A percentile compares a stretch with the other conserved stretches of the same genome.
Evolutionary conservation across 2,329 filamentous ascomycete genomes (phyloP).

Genomic region (Epichloe elymi): DNA sequence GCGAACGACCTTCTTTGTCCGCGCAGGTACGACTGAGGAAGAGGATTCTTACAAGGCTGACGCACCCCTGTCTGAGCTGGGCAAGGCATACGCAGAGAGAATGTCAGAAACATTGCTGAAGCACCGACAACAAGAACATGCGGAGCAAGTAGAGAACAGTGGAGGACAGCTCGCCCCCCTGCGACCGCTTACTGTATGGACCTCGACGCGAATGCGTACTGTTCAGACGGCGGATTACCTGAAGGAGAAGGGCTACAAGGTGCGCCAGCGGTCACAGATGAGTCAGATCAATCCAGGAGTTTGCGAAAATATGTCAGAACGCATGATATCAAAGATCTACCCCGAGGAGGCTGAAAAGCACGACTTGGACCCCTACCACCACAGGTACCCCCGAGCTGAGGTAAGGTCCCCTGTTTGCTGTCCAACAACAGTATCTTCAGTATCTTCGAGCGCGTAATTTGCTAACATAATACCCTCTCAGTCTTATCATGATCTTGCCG

Average conservation of each 20-base stretch:
- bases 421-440: not conserved
- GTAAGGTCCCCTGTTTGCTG: constrained; percentile 27
- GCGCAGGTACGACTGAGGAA: constrained; percentile 74
- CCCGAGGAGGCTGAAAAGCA: constrained; percentile 89
- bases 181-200: constrained; percentile 84
- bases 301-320: constrained; percentile 85
- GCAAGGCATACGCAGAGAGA: constrained; percentile 65
- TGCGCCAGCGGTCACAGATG: constrained; percentile 89
- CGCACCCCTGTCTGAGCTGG: constrained; percentile 68
- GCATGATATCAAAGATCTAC: constrained; percentile 65
- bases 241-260: constrained; percentile 66
- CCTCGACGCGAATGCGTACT: constrained; percentile 78
- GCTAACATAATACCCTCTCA: constrained; percentile 21
- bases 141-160: constrained; percentile 47
- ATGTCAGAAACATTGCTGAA: constrained; percentile 75
- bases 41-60: constrained; percentile 90
- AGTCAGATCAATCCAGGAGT: constrained; percentile 94
- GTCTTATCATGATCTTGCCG: constrained; percentile 98
- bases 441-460: not conserved
- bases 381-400: constrained; percentile 89
- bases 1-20: constrained; percentile 82
- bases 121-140: constrained; percentile 72
- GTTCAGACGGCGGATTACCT: constrained; percentile 80
- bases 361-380: constrained; percentile 89
- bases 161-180: constrained; percentile 58